A percentile compares a stretch with the other conserved stretches of the same genome.
These are phyloP conservation scores for Remersonia thermophila DNA, from an alignment of 2,329 filamentous ascomycete species.

Conservation along the genomic window DNA sequence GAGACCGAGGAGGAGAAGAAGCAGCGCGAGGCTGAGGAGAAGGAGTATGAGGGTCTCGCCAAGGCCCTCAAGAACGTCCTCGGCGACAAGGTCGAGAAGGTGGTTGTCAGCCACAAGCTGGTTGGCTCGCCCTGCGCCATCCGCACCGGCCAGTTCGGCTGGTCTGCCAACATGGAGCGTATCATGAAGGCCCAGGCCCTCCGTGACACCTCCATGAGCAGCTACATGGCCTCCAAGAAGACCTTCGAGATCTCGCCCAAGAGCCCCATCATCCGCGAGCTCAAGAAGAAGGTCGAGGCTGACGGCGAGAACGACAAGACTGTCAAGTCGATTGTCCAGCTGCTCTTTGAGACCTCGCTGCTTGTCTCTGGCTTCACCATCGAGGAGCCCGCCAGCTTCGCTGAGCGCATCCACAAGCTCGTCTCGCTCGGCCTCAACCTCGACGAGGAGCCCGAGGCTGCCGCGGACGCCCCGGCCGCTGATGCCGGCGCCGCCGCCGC, in stretches of 20 bases:
- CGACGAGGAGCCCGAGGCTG: slow-evolving; percentile 78
- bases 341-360: slow-evolving; percentile 97
- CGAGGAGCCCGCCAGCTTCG: slow-evolving; percentile 94
- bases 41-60: slow-evolving; percentile 88
- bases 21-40: slow-evolving; percentile 88
- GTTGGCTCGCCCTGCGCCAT: slow-evolving; percentile 91
- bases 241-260: slow-evolving; percentile 99
- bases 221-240: slow-evolving; percentile 99
- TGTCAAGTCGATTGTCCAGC: slow-evolving; percentile 97
- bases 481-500: slow-evolving; percentile 46
- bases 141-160: slow-evolving; percentile 98
- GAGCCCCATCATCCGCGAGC: slow-evolving; percentile 94
- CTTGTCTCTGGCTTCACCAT: slow-evolving; percentile 99
- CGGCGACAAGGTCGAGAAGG: slow-evolving; percentile 99
- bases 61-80: slow-evolving; percentile 99
- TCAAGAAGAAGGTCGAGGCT: slow-evolving; percentile 97
- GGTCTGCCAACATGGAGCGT: slow-evolving; percentile 99
- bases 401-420: slow-evolving; percentile 99
- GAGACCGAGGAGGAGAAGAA: slow-evolving; percentile 99
- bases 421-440: slow-evolving; percentile 96
- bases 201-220: slow-evolving; percentile 98
- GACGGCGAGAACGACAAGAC: slow-evolving; percentile 98
- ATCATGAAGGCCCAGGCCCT: slow-evolving; percentile 99
- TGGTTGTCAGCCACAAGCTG: slow-evolving; percentile 97
- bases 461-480: slow-evolving; percentile 41